Evolutionary conservation across 1,139 yeast genomes (phyloP), one percentile per base, ranked within the genome.

Genomic region (Lodderomyces jiufengensis): DNA sequence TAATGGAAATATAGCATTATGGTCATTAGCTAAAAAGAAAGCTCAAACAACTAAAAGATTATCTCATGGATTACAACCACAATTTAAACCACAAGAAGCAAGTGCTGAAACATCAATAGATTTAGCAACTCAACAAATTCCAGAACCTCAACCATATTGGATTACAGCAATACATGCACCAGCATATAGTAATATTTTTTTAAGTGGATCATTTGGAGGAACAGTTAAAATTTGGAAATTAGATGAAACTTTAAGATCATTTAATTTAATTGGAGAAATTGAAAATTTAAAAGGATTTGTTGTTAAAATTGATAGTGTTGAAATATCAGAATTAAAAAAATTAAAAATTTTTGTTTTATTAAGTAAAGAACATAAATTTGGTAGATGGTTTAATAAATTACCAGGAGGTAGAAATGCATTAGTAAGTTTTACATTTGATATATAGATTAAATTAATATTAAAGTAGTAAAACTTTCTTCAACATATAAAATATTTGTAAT

Each of bases 11-110:
- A 64, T 92, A 27, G 68, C 86, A 16, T 66, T 94, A 44, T 92
- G 98, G 98, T 80, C 95, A 5, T 64, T 84, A 41, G 81, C 86
- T 21, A 87, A 87, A 63, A 92, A 92, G 73, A 90, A 88, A 61
- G 95, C 98, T 7, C 60, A 85, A 26, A 80, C 61, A 56, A 78
- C 79, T 3, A 61, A 75, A 43, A 74, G 94, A 52, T 60, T 70
- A 33, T 84, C 92, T 3, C 98, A 92, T 59, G 98, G 97, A 2
- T 54, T 78, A 18, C 76, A 78, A 42, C 82, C 84, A 12, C 59
- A 60, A 27, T 54, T 76, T 29, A 48, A 61, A 1, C 59, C 79
- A 1, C 47, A 58, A 2, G 55, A 66, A 42, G 85, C 86, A 7
- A 80, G 95, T 38, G 97, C 94, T 6, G 95, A 87, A 55, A 44